Conservation (phyloP, 768 basidiomycete species). For the Phylloporus rhodoxanthus region DNA sequence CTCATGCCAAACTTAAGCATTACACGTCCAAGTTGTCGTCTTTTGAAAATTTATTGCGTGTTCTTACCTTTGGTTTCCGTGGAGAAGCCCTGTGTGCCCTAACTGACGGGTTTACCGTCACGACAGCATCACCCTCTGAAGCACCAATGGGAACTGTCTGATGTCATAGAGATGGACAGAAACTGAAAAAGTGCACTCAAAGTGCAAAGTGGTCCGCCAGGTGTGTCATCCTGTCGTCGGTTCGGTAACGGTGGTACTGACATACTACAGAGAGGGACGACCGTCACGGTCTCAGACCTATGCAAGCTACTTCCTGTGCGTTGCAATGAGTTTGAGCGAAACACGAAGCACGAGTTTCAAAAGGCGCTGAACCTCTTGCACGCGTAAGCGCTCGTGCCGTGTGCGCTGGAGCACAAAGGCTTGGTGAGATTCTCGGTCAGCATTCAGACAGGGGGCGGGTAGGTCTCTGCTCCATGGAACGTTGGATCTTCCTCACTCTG, state of each 20-base stretch:
- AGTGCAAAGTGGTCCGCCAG: conserved; percentile 68
- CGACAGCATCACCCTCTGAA: conserved; percentile 26
- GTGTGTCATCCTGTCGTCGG: conserved; percentile 34
- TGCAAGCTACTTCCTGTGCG: conserved; percentile 86
- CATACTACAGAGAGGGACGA: conserved; percentile 76
- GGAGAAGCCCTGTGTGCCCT: conserved; percentile 94
- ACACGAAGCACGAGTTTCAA: conserved; percentile 81
- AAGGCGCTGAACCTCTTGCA: conserved; percentile 79
- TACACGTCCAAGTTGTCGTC: conserved; percentile 85
- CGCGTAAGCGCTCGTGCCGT: conserved; percentile 87
- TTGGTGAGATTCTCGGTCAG: conserved; percentile 68
- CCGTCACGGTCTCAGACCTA: conserved; percentile 61
- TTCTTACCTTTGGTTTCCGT: conserved; percentile 87
- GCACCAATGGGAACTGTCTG: conserved; percentile 77
- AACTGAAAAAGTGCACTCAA: conserved; percentile 55
- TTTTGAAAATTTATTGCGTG: conserved; percentile 61
- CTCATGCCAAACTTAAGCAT: no score
- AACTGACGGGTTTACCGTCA: conserved; percentile 37
- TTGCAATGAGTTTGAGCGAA: conserved; percentile 84
- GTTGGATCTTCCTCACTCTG: conserved; percentile 1
- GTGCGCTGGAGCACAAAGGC: conserved; percentile 49
- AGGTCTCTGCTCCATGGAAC: conserved; percentile 19
- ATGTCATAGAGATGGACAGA: conserved; percentile 67
- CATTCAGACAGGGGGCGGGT: conserved; percentile 71
- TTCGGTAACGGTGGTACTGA: not conserved